Percentiles rank a stretch among this genome's conserved stretches.
Evolutionary conservation across 1,139 yeast species (phyloP).

Genomic region (Taphrina populina): DNA sequence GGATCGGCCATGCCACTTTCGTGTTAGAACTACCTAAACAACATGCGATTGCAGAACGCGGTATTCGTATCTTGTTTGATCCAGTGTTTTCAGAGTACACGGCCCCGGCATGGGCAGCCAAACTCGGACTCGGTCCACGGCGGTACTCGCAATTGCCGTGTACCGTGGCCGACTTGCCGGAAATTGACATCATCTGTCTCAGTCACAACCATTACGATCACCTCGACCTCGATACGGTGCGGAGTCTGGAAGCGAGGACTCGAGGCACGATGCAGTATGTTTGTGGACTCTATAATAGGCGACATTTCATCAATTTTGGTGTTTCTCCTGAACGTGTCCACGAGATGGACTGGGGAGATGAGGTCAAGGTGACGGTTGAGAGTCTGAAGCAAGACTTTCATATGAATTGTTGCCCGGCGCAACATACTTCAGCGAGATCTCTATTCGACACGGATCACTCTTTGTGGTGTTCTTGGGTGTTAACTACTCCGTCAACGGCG

Average conservation of each 20-base stretch:
- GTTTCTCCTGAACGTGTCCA: constrained; percentile 51
- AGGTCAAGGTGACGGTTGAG: constrained; percentile 42
- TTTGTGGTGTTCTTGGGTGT: constrained; percentile 55
- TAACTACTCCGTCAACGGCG: constrained; percentile 8
- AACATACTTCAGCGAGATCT: constrained; percentile 94
- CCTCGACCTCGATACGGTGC: constrained; percentile 36
- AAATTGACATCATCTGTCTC: constrained; percentile 69
- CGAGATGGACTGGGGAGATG: constrained; percentile 95
- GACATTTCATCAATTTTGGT: constrained; percentile 43
- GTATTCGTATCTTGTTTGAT: constrained; percentile 36
- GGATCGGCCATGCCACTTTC: constrained; percentile 39
- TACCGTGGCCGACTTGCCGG: constrained; percentile 58
- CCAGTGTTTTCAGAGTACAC: constrained; percentile 36
- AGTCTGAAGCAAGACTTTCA: constrained; percentile 23
- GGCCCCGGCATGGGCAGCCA: constrained; percentile 39
- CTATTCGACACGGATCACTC: constrained; percentile 74
- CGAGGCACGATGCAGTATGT: constrained; percentile 42
- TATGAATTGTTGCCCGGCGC: constrained; percentile 63
- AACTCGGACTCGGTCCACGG: constrained; percentile 70
- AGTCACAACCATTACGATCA: constrained; percentile 70
- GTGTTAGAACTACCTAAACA: constrained; percentile 36
- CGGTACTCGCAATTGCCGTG: constrained; percentile 74
- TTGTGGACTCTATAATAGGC: constrained; percentile 77
- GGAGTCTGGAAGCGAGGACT: constrained; percentile 20
- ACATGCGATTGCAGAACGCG: constrained; percentile 6